phyloP scores from a whole-genome alignment of 1,139 yeast species.

The Taphrina sp. region DNA sequence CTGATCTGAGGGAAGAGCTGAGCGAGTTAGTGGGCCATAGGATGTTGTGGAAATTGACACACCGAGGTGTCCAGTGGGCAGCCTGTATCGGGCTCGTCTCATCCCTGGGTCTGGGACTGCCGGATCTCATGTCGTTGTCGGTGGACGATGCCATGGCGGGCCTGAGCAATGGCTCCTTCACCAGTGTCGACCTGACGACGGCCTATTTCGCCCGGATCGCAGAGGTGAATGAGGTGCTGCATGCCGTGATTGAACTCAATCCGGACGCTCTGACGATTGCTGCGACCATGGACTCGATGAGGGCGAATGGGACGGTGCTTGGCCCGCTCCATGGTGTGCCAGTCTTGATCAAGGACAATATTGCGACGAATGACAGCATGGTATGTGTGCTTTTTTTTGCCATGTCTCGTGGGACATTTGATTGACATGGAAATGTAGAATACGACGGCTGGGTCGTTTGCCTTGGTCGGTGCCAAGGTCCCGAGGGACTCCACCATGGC shows the following conservation, averaged over 20 bases:
- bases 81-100: too few relatives aligned
- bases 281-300: background rate
- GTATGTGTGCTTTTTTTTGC: too few relatives aligned
- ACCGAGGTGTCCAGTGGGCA: too few relatives aligned
- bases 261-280: conserved; percentile 16
- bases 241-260: conserved; percentile 3
- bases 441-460: conserved; percentile 24
- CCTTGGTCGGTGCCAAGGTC: conserved; percentile 2
- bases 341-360: conserved; percentile 10
- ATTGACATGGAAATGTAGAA: too few relatives aligned
- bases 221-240: background rate
- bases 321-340: conserved; percentile 26
- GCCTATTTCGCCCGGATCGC: background rate
- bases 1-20: too few relatives aligned
- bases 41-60: too few relatives aligned
- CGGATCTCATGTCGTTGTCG: background rate
- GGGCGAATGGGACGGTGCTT: background rate
- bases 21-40: too few relatives aligned
- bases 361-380: conserved; percentile 17
- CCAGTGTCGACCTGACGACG: background rate
- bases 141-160: background rate
- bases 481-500: conserved; percentile 10
- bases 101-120: too few relatives aligned
- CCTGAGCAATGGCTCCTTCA: background rate
- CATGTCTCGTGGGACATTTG: too few relatives aligned